Percentiles rank a stretch among this genome's conserved stretches.
These are phyloP conservation scores for Tolypocladium tropicale DNA, from an alignment of 2,329 filamentous ascomycete species.

Conservation along the genomic window DNA sequence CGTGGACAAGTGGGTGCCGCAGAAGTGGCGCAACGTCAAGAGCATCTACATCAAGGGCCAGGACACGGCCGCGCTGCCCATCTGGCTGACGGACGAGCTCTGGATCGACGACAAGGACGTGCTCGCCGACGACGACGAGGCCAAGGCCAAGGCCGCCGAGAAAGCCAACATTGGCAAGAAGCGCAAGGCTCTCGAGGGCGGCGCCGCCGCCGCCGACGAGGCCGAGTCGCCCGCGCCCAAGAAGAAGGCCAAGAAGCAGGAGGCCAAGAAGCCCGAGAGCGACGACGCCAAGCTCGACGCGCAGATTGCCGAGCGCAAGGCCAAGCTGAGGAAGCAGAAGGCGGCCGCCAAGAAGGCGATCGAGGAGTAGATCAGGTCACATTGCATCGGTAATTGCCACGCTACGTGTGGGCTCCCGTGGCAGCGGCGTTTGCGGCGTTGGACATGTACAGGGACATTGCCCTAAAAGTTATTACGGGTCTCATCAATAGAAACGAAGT, in stretches of 20 bases:
- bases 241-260: conserved; percentile 25
- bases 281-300: conserved; percentile 44
- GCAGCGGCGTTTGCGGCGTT: conserved; percentile 24
- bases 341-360: conserved; percentile 41
- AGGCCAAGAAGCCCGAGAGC: conserved; percentile 27
- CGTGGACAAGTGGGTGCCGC: conserved; percentile 69
- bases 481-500: neutral
- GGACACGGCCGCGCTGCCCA: conserved; percentile 78
- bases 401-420: conserved; percentile 6
- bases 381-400: neutral
- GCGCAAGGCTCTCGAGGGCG: conserved; percentile 38
- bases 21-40: conserved; percentile 80
- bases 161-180: conserved; percentile 57
- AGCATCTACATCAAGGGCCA: conserved; percentile 85
- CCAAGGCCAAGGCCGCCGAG: conserved; percentile 35
- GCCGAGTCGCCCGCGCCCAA: conserved; percentile 30
- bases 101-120: conserved; percentile 72
- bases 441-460: conserved; percentile 6
- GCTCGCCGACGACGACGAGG: conserved; percentile 50
- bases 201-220: conserved; percentile 24
- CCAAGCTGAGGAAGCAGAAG: conserved; percentile 49
- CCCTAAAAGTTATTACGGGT: neutral
- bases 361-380: conserved; percentile 22
- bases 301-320: conserved; percentile 50
- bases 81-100: conserved; percentile 87